Percentiles rank a stretch among this genome's conserved stretches.
Evolutionary conservation across 1,284 basidiomycete genomes (phyloP).

Genomic region (Neolentinus lepideus): DNA sequence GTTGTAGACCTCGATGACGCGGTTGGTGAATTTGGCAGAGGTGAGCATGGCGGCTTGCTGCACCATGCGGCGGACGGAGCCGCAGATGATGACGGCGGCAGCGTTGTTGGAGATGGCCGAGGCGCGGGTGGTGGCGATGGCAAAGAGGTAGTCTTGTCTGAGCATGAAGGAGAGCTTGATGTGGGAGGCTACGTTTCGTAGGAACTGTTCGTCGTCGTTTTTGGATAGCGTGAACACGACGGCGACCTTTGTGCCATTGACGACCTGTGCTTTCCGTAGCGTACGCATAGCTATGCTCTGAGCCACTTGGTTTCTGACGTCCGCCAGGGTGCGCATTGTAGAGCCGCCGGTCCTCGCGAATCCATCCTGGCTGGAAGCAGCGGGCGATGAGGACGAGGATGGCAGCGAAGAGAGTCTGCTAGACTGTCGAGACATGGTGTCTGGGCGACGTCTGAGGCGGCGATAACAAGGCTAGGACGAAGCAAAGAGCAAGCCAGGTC

Average conservation of each 20-base stretch:
- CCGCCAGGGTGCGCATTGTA: conserved; percentile 42
- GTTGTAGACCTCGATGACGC: conserved; percentile 33
- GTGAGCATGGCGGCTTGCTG: conserved; percentile 58
- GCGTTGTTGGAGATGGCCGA: conserved; percentile 14
- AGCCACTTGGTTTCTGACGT: conserved; percentile 56
- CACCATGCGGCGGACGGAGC: conserved; percentile 45
- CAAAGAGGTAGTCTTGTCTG: conserved; percentile 43
- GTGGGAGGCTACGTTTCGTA: conserved; percentile 41
- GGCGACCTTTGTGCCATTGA: conserved; percentile 47
- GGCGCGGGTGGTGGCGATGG: conserved; percentile 15
- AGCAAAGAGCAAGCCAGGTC: too few species aligned
- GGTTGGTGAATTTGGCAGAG: conserved; percentile 55
- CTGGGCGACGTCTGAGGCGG: background rate
- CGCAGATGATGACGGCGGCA: conserved; percentile 35
- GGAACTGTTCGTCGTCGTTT: conserved; percentile 42
- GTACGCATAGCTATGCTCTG: conserved; percentile 49
- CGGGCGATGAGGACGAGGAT: background rate
- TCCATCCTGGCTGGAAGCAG: background rate
- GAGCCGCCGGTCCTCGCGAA: background rate
- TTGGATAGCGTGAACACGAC: conserved; percentile 52
- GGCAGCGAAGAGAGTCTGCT: background rate
- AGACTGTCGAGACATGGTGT: background rate
- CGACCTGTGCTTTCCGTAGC: conserved; percentile 37
- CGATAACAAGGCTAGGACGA: background rate
- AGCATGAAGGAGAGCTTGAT: conserved; percentile 32